Conservation (phyloP, 2,329 filamentous ascomycete genomes). For the Sclerotinia subarctica region DNA sequence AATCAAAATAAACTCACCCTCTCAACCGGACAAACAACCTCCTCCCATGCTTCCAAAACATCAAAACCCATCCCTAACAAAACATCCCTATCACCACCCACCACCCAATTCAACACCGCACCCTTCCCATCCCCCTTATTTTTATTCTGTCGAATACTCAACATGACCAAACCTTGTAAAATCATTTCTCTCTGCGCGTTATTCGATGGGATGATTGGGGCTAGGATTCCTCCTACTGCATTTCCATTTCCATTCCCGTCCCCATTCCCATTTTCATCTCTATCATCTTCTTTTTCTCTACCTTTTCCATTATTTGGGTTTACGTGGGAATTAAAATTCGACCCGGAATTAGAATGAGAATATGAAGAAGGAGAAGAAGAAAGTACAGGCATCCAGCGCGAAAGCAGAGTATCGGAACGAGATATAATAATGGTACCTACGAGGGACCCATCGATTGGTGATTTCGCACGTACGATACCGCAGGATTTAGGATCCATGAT, state of each 20-base stretch:
- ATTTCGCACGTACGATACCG: slow-evolving; percentile 64
- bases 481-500: slow-evolving; percentile 58
- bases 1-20: slow-evolving; percentile 43
- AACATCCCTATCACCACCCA: slow-evolving; percentile 50
- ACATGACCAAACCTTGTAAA: slow-evolving; percentile 61
- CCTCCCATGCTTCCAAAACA: slow-evolving; percentile 75
- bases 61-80: slow-evolving; percentile 78
- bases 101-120: slow-evolving; percentile 50
- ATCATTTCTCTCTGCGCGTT: slow-evolving; percentile 61
- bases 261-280: not conserved
- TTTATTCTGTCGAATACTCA: slow-evolving; percentile 65
- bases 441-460: slow-evolving; percentile 57
- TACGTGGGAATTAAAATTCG: not conserved
- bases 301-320: not conserved
- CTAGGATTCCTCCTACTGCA: slow-evolving; percentile 60
- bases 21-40: slow-evolving; percentile 64
- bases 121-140: slow-evolving; percentile 55
- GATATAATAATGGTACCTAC: slow-evolving; percentile 65
- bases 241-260: slow-evolving; percentile 36
- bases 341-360: not conserved
- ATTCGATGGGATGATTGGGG: slow-evolving; percentile 59
- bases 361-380: slow-evolving; percentile 44
- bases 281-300: not conserved
- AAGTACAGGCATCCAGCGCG: slow-evolving; percentile 59
- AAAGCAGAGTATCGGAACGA: slow-evolving; percentile 54